These are phyloP conservation scores for Apodospora peruviana DNA, from an alignment of 495 filamentous ascomycete genomes.

Conservation along the genomic window DNA sequence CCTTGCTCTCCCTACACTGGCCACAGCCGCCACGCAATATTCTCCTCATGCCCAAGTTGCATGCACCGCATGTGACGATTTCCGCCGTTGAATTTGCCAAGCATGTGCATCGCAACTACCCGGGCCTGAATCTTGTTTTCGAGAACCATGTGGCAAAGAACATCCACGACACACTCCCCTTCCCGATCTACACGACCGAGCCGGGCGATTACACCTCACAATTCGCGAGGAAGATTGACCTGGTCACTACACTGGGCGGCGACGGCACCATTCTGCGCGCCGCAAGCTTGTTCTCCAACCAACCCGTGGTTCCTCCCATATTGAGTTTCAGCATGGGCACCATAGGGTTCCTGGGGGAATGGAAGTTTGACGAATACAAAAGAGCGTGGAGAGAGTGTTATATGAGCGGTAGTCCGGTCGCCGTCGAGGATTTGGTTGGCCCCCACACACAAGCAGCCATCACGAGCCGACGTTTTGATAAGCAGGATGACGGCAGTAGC, in stretches of 20 bases:
- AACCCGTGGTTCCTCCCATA: constrained; percentile 78
- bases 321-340: constrained; percentile 96
- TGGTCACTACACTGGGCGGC: constrained; percentile 84
- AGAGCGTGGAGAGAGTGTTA: constrained; percentile 88
- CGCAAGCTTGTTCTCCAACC: constrained; percentile 82
- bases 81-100: constrained; percentile 75
- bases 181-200: constrained; percentile 67
- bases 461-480: constrained; percentile 8
- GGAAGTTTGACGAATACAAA: constrained; percentile 89
- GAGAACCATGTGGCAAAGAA: constrained; percentile 68
- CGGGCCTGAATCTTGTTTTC: constrained; percentile 73
- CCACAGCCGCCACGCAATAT: constrained; percentile 82
- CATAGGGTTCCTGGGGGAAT: constrained; percentile 90
- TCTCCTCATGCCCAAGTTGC: constrained; percentile 81
- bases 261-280: constrained; percentile 94
- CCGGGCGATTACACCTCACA: constrained; percentile 24
- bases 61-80: constrained; percentile 61
- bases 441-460: constrained; percentile 39
- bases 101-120: constrained; percentile 76
- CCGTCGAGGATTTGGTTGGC: constrained; percentile 33
- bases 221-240: constrained; percentile 66
- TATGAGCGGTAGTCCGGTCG: constrained; percentile 73
- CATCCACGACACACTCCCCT: constrained; percentile 67
- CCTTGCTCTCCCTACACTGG: constrained; percentile 81
- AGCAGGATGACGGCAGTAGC: constrained; percentile 9